Evolutionary conservation across 345 rosid species (phyloP), one percentile per base, ranked within the genome.

Genomic region (Pistacia atlantica): DNA sequence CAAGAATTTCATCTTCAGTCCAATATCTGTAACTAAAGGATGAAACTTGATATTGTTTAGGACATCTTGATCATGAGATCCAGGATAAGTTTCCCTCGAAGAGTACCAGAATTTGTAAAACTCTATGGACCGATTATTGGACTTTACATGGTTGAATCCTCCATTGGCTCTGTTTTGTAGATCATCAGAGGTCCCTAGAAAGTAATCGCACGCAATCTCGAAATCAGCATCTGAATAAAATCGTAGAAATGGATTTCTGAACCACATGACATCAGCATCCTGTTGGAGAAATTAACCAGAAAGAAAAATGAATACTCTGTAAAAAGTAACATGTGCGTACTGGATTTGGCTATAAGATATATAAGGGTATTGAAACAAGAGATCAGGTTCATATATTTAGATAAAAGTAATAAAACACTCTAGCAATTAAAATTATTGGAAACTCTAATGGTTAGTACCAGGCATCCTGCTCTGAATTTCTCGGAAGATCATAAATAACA

Each of bases 211-310:
- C 33, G 98, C 97, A 80, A 90, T 88, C 86, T 93, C 95, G 81
- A 93, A 89, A 85, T 93, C 97, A 20, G 80, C 89, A 79, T 88
- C 91, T 25, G 49, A 61, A 83, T 86, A 88, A 82, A 93, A 91
- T 80, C 80, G 84, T 3, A 86, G 86, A 83, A 92, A 90, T 48
- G 98, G 98, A 79, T 90, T 85, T 80, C 98, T 88, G 80, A 93
- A 89, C 98, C 98, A 93, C 97, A 93, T 88, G 84, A 93, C 77
- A 89, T 93, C 98, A 79, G 92, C 97, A 87, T 93, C 98, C 98
- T 93, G 86, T 64, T 84, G 68, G 51, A 73, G 48, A 54, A 18
- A 74, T 48, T 60, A 38, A 74, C 46, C 46, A 42, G 62, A 69
- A 75, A 13, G 17, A 79, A 61, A 37, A 75, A 67, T 84, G 56